These are phyloP conservation scores for Hanseniaspora taiwanica DNA, from an alignment of 805 yeast genomes.

Conservation along the genomic window DNA sequence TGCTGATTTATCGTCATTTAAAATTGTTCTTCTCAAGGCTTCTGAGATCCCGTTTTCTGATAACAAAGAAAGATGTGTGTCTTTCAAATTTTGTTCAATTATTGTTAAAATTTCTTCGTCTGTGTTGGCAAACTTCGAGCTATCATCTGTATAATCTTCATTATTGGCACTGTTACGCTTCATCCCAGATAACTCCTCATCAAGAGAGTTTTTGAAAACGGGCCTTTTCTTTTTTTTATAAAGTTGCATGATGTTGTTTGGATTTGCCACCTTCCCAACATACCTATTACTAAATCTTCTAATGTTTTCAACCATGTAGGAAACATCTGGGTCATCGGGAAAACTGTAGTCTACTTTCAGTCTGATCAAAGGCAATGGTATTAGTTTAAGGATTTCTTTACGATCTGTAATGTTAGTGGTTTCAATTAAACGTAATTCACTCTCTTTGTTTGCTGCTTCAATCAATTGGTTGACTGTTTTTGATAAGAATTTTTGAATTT, in stretches of 20 bases:
- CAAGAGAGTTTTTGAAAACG: background rate
- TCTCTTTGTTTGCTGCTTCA: constrained; percentile 38
- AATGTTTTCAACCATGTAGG: constrained; percentile 84
- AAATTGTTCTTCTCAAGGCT: constrained; percentile 60
- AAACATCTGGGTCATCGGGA: constrained; percentile 22
- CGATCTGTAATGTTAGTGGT: constrained; percentile 5
- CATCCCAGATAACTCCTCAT: background rate
- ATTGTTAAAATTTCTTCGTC: constrained; percentile 45
- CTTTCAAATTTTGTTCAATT: constrained; percentile 47
- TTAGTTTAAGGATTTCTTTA: constrained; percentile 12
- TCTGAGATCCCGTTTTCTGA: constrained; percentile 63
- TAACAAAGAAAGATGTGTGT: constrained; percentile 53
- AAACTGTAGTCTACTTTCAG: constrained; percentile 81
- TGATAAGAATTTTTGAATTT: constrained; percentile 46
- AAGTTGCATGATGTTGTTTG: constrained; percentile 71
- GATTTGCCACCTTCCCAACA: constrained; percentile 83
- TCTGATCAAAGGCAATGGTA: constrained; percentile 74
- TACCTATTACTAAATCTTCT: constrained; percentile 79
- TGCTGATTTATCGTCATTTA: constrained; percentile 69
- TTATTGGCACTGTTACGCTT: constrained; percentile 6
- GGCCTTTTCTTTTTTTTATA: constrained; percentile 32
- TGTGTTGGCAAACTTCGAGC: constrained; percentile 19
- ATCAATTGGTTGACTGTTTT: constrained; percentile 58
- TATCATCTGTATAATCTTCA: constrained; percentile 6
- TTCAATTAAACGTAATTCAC: constrained; percentile 14